Evolutionary conservation across 352 stramenopile genomes (phyloP).

Genomic region (Blastocystis sp.): DNA sequence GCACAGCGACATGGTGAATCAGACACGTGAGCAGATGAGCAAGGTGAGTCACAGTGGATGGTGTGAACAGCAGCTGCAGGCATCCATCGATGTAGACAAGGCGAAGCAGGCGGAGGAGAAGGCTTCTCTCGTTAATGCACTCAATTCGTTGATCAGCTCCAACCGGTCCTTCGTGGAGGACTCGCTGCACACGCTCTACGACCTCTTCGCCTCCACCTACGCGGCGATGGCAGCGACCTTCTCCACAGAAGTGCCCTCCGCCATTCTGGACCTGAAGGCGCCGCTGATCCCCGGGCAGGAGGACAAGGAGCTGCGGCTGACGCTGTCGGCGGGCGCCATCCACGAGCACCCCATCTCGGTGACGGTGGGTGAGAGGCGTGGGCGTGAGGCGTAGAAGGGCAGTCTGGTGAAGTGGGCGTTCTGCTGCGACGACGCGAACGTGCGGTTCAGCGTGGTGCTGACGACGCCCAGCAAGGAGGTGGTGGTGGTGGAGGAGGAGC

Average conservation of each 20-base stretch:
- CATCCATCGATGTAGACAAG: not conserved
- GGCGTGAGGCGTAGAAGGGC: not conserved
- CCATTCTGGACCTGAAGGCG: not conserved
- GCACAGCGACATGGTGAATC: not conserved
- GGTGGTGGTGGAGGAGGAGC: not conserved
- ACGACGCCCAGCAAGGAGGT: not conserved
- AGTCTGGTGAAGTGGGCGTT: constrained; percentile 32
- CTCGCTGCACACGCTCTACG: not conserved
- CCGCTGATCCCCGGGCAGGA: not conserved
- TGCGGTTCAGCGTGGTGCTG: not conserved
- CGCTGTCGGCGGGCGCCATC: not conserved
- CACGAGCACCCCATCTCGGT: constrained; percentile 12
- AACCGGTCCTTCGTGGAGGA: constrained; percentile 6
- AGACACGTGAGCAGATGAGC: constrained; percentile 19
- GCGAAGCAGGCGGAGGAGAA: not conserved
- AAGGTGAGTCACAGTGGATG: not conserved
- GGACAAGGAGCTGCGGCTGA: constrained; percentile 11
- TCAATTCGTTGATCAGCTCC: not conserved
- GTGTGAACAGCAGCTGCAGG: not conserved
- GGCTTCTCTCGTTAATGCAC: not conserved
- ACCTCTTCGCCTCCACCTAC: constrained; percentile 1
- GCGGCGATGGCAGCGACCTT: not conserved
- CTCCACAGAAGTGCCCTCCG: constrained; percentile 3
- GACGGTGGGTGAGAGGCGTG: not conserved
- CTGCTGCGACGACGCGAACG: constrained; percentile 5